Evolutionary conservation across 2,329 filamentous ascomycete genomes (phyloP).

Genomic region (Fusarium camptoceras): DNA sequence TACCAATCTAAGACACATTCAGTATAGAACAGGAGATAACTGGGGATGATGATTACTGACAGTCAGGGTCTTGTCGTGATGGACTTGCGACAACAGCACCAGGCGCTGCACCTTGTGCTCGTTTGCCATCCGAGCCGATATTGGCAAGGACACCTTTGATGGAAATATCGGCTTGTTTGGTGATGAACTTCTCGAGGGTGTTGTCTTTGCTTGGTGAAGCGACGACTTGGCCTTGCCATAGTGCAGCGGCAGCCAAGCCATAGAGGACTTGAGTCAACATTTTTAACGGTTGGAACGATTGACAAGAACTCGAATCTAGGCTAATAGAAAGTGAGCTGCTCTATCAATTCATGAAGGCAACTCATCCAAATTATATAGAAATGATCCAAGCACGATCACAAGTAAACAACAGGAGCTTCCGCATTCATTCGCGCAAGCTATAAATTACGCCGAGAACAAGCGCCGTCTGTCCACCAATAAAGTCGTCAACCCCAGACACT

Average conservation of each 20-base stretch:
- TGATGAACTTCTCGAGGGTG: slow-evolving; percentile 30
- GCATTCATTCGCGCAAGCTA: not conserved
- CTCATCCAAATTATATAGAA: slow-evolving; percentile 1
- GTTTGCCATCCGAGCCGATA: slow-evolving; percentile 65
- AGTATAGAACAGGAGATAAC: no score
- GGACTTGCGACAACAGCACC: slow-evolving; percentile 68
- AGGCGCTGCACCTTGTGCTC: slow-evolving; percentile 58
- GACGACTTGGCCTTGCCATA: slow-evolving; percentile 8
- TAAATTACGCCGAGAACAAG: slow-evolving; percentile 20
- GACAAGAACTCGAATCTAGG: not conserved
- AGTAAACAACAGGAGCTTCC: not conserved
- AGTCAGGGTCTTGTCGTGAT: slow-evolving; percentile 61
- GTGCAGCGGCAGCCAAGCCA: not conserved
- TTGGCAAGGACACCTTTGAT: slow-evolving; percentile 53
- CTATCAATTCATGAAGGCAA: fast-evolving
- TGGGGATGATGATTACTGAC: no score
- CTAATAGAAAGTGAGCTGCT: not conserved
- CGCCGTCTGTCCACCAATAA: not conserved
- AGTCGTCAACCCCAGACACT: slow-evolving; percentile 4
- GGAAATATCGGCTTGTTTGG: slow-evolving; percentile 29
- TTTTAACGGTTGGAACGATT: not conserved
- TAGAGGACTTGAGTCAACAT: slow-evolving; percentile 24
- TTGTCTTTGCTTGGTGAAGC: slow-evolving; percentile 5
- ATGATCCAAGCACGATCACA: not conserved
- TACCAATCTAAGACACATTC: no score